Conservation (phyloP, 1,139 yeast genomes). For the Diutina rugosa region DNA sequence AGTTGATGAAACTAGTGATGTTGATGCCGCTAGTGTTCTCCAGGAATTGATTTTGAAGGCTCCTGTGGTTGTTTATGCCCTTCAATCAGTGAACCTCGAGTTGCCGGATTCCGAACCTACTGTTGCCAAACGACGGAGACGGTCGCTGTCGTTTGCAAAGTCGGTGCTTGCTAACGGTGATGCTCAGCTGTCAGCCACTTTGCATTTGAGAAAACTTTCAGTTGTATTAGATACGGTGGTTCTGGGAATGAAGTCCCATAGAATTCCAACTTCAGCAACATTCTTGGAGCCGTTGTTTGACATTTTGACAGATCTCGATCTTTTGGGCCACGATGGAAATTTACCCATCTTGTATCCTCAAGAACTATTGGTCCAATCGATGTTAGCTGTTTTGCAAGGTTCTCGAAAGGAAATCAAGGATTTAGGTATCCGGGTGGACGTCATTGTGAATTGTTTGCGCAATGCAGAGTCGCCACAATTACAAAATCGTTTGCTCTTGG, state of each 20-base stretch:
- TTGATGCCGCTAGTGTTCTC: slow-evolving; percentile 44
- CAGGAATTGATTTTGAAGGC: slow-evolving; percentile 21
- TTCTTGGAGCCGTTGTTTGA: slow-evolving; percentile 50
- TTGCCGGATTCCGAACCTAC: slow-evolving; percentile 25
- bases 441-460: slow-evolving; percentile 81
- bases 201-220: slow-evolving; percentile 68
- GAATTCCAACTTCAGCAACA: slow-evolving; percentile 16
- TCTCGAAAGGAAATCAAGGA: slow-evolving; percentile 18
- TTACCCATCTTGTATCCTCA: slow-evolving; percentile 85
- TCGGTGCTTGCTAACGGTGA: slow-evolving; percentile 64
- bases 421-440: slow-evolving; percentile 73
- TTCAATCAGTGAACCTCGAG: slow-evolving; percentile 35
- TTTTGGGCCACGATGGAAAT: slow-evolving; percentile 83
- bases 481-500: slow-evolving; percentile 74
- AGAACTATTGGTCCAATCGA: slow-evolving; percentile 80
- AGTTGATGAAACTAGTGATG: slow-evolving; percentile 19
- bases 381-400: slow-evolving; percentile 46
- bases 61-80: slow-evolving; percentile 3
- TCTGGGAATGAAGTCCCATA: slow-evolving; percentile 17
- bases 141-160: slow-evolving; percentile 64
- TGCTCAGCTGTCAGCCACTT: slow-evolving; percentile 60
- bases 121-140: slow-evolving; percentile 63
- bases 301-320: slow-evolving; percentile 72
- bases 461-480: slow-evolving; percentile 88
- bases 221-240: slow-evolving; percentile 73